Evolutionary conservation across 495 filamentous ascomycete genomes (phyloP), one percentile per base, ranked within the genome.

Genomic region (Glonium stellatum): DNA sequence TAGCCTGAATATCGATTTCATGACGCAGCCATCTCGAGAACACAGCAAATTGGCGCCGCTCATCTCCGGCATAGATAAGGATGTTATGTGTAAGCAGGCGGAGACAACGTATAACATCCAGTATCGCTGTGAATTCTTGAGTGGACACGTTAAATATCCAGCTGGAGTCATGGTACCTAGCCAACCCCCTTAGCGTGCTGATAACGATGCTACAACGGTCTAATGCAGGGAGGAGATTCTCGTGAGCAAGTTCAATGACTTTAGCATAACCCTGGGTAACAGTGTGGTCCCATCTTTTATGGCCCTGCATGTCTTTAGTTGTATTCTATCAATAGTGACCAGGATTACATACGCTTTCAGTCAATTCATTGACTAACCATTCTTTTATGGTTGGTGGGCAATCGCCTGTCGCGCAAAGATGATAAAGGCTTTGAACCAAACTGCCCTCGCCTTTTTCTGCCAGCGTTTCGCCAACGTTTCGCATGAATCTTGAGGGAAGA

Each of bases 281-380:
- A 18, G 89, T 86, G 68, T 93, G 92, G 52, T 97, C 90, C 93
- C 93, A 98, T 57, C 93, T 81, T 72, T 96, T 97, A 67, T 96
- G 89, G 3, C 91, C 90, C 90, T 95, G 59, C 60, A 19, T 21
- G 57, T 5, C 11, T 73, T 55, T 75, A 59, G 55, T 19, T 31
- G 18, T 13, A 47, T 18, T 58, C 48, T 54, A 44, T 34, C 51
- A 56, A 23, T 36, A 39, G n/a, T 31, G 21, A 39, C 1, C 53
- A 18, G 53, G 22, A 47, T 15, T 19, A 62, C 41, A 60, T 79
- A 93, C 91, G 66, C 89, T 79, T 65, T 97, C 93, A 27, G 83
- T 83, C 27, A 98, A 73, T 62, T 87, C 86, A 73, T 97, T 92
- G 5, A 92, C 82, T 1, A 98, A 73, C 83, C 95, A 98, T 69